Percentiles rank a stretch among this genome's conserved stretches.
These are phyloP conservation scores for Thielaviopsis punctulata DNA, from an alignment of 2,329 filamentous ascomycete species.

Conservation along the genomic window DNA sequence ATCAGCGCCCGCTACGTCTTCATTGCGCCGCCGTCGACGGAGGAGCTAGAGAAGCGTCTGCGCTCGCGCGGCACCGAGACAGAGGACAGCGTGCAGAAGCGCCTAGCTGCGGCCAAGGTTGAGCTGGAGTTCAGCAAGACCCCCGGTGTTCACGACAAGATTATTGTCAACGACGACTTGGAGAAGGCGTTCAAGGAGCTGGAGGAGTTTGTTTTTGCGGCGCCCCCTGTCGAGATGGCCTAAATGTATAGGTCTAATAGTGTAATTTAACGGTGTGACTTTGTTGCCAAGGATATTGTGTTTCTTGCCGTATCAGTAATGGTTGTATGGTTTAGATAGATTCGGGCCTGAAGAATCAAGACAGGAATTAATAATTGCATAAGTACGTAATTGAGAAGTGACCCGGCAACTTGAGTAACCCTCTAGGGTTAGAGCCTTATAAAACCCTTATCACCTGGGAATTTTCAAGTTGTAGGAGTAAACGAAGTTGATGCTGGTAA, in stretches of 20 bases:
- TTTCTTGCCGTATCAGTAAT: no score
- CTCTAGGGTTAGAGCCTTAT: no score
- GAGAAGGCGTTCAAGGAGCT: conserved; percentile 35
- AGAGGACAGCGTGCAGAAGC: conserved; percentile 52
- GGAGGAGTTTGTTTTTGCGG: conserved; percentile 30
- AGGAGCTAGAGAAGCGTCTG: conserved; percentile 56
- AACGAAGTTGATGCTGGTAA: no score
- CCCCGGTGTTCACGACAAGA: conserved; percentile 33
- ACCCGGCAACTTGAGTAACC: no score
- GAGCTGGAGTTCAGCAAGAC: conserved; percentile 59
- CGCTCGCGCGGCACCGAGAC: conserved; percentile 62
- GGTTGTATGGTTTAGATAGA: no score
- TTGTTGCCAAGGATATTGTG: no score
- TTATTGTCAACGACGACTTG: conserved; percentile 26
- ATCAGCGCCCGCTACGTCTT: conserved; percentile 70
- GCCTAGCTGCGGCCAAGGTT: conserved; percentile 51
- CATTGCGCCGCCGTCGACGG: conserved; percentile 60
- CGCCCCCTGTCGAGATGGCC: conserved; percentile 7
- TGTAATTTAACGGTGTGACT: no score
- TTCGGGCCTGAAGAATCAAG: no score
- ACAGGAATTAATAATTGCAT: neutral
- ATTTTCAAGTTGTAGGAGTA: no score
- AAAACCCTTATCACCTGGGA: no score
- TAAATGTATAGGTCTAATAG: neutral
- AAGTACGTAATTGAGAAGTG: no score